phyloP scores from a whole-genome alignment of 2,329 filamentous ascomycete genomes.

The Phyllosticta citrichinensis region DNA sequence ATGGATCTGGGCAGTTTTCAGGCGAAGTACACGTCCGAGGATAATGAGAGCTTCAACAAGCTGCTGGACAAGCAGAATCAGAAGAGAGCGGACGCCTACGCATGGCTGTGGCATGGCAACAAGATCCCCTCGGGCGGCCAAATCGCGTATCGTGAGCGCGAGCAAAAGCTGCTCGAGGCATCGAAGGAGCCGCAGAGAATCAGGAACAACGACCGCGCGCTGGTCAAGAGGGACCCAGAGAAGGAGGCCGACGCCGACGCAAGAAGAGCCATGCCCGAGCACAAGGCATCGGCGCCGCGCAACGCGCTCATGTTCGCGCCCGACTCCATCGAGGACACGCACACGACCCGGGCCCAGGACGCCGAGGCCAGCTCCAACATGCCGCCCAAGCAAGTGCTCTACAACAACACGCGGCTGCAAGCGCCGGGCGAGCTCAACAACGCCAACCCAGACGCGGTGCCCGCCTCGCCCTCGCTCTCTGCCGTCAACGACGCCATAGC shows the following conservation, averaged over 20 bases:
- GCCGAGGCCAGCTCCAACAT: constrained; percentile 63
- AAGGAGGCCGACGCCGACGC: constrained; percentile 48
- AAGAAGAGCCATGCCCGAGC: constrained; percentile 69
- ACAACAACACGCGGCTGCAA: constrained; percentile 74
- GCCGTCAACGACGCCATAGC: constrained; percentile 75
- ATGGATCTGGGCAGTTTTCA: constrained; percentile 82
- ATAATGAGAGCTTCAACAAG: constrained; percentile 94
- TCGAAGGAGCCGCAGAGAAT: constrained; percentile 1
- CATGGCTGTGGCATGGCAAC: constrained; percentile 82
- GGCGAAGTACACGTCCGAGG: constrained; percentile 88
- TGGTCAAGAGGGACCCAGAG: constrained; percentile 2
- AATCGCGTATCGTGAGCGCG: constrained; percentile 42
- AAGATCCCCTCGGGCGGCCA: constrained; percentile 60
- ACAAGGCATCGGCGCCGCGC: constrained; percentile 59
- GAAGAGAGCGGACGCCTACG: constrained; percentile 72
- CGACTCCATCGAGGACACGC: constrained; percentile 48
- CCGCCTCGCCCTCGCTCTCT: constrained; percentile 75
- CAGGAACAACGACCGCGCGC: constrained; percentile 11
- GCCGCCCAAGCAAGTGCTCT: constrained; percentile 65
- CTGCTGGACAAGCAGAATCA: constrained; percentile 84
- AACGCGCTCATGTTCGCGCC: constrained; percentile 84
- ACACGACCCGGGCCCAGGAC: constrained; percentile 52
- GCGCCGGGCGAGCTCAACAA: constrained; percentile 30
- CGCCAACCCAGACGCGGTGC: constrained; percentile 23
- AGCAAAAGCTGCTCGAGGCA: constrained; percentile 61